Evolutionary conservation across 345 rosid genomes (phyloP), one percentile per base, ranked within the genome.

Genomic region (Microthlaspi erraticum): DNA sequence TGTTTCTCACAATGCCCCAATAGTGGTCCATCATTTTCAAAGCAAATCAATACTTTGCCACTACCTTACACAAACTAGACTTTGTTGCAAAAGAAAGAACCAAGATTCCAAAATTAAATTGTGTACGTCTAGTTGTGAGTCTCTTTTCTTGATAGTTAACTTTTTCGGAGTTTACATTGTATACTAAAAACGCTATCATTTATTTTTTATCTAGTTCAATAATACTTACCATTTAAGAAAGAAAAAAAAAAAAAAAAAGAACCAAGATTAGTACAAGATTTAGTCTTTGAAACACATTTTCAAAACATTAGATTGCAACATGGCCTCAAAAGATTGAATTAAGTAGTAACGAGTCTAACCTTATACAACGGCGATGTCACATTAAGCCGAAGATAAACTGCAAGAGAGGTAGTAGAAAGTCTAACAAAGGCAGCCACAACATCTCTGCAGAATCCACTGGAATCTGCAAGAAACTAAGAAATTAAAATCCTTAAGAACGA

Each of bases 361-460:
- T 59, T n/a, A n/a, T n/a, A 59, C 34, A 38, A 19, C 39, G 64
- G 17, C 14, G 19, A 23, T 13, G 13, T 38, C 19, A 20, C 31
- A 5, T 6, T 37, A 57, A 57, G 10, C 17, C 13, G n/a, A 16
- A 16, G n/a, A 11, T 16, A 32, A 5, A 42, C 4, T 45, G n/a
- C 2, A n/a, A 32, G 19, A 54, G 19, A 14, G 44, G 48, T 31
- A 42, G 18, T 26, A 31, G 29, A 13, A 41, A 58, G n/a, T 12
- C 50, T 75, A 75, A 18, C 8, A 68, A 2, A 75, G 32, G 17
- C 74, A 68, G 31, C 79, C 18, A 62, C 74, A 61, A 46, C 79
- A 75, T 57, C 71, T 55, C 12, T 20, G 66, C 13, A 75, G 12
- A 29, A 75, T 45, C 75, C 79, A 75, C 20, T 63, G 66, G 1